Conservation (phyloP, 345 rosid species). For the Corchorus capsularis region DNA sequence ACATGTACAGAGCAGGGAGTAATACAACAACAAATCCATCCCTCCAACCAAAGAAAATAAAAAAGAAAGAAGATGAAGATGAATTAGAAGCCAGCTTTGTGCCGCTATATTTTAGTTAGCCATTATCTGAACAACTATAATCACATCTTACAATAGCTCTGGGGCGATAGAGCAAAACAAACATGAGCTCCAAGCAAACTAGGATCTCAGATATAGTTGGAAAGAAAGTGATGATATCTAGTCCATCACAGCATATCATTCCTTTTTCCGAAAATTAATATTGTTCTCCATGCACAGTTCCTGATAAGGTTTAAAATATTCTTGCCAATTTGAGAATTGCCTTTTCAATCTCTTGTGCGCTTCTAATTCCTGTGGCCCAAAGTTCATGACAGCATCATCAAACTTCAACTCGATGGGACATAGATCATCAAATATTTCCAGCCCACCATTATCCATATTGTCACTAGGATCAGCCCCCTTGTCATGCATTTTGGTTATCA, state of each 20-base stretch:
- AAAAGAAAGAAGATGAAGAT: neutral
- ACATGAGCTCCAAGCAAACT: neutral
- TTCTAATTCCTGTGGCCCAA: constrained; percentile 31
- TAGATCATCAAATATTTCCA: constrained; percentile 47
- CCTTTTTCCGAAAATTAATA: neutral
- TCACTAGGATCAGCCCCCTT: constrained; percentile 21
- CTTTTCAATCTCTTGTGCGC: constrained; percentile 38
- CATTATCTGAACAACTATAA: no score
- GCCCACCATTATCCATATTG: constrained; percentile 24
- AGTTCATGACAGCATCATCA: constrained; percentile 31
- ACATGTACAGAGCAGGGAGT: neutral
- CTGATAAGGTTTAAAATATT: constrained; percentile 40
- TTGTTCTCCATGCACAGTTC: constrained; percentile 21
- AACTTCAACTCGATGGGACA: constrained; percentile 58
- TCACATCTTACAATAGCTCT: neutral
- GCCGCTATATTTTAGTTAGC: neutral
- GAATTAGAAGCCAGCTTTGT: neutral
- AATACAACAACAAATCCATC: no score
- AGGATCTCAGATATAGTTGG: neutral
- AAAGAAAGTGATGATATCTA: neutral
- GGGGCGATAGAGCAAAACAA: neutral
- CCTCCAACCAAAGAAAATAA: no score
- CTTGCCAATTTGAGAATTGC: constrained; percentile 44
- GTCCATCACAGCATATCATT: neutral
- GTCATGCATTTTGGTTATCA: constrained; percentile 45